Evolutionary conservation across 208 protist species (phyloP), one percentile per base, ranked within the genome.

Genomic region (Lotmaria passim): DNA sequence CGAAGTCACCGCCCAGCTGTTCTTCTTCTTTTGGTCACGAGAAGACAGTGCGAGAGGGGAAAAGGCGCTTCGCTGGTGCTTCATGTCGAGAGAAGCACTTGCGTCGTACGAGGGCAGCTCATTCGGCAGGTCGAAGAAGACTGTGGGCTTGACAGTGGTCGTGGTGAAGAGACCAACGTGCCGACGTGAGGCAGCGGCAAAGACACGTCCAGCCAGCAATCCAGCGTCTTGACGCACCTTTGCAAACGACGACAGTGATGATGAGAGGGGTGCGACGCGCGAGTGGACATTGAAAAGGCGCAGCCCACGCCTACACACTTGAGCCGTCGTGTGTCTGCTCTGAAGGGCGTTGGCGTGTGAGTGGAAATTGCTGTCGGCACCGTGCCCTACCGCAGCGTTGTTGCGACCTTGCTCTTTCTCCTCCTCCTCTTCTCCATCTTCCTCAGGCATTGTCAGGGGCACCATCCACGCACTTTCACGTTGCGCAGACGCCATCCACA

Each of bases 401-500:
- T 31, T n/a, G n/a, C n/a, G n/a, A n/a, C n/a, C n/a, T n/a, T n/a
- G n/a, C n/a, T n/a, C n/a, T n/a, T n/a, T n/a, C n/a, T n/a, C n/a
- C n/a, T n/a, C 57, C 2, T 67, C 46, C 19, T 44, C 44, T 7
- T 55, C 61, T 1, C 55, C 59, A 11, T 68, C 51, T 19, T 57
- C 65, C 4, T 75, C 52, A 7, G 57, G 74, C 36, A 46, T 66
- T 1, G 33, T 48, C 41, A 84, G 43, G n/a, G 63, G 65, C 44
- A 74, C 65, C 48, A 60, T 43, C 79, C 79, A 84, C 21, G 69
- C 63, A 12, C 47, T 48, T 30, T 78, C 69, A 3, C 47, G 30
- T 14, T 52, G 38, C 30, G 67, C 52, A 11, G 79, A 69, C 12
- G 65, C 38, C 59, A 80, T 50, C 79, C 79, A 84, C 55, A 74